Percentiles rank a stretch among this genome's conserved stretches.
Conservation (phyloP, 139 green algal genomes). For the Klebsormidium nitens region DNA sequence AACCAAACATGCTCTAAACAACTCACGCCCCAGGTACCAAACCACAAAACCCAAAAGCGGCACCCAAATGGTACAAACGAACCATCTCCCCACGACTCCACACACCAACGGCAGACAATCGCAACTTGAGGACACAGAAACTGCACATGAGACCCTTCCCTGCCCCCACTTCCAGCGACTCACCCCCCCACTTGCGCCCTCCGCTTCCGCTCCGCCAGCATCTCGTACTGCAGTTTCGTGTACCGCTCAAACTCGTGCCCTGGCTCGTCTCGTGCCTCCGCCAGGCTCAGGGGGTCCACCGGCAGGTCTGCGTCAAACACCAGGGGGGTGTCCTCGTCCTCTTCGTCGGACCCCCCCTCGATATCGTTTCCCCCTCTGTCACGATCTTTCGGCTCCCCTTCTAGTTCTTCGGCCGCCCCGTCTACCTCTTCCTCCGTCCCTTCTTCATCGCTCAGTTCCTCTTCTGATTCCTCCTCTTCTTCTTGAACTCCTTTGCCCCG, state of each 20-base stretch:
- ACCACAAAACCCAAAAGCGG: not conserved
- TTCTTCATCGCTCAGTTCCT: not conserved
- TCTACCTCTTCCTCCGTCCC: conserved; percentile 3
- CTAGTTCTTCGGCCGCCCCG: not conserved
- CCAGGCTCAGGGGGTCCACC: conserved; percentile 1
- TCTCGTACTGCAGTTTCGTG: conserved; percentile 1
- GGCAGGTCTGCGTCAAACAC: conserved; percentile 1
- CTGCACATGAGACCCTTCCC: not conserved
- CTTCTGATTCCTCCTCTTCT: not conserved
- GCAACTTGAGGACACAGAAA: not conserved
- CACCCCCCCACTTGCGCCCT: not conserved
- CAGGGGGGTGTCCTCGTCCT: not conserved
- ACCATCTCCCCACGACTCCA: not conserved
- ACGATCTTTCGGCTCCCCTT: too few species aligned
- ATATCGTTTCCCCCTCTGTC: too few species aligned
- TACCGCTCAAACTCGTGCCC: conserved; percentile 6
- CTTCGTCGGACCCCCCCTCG: too few species aligned
- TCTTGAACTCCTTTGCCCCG: too few species aligned
- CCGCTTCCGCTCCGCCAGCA: conserved; percentile 11
- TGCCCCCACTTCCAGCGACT: not conserved
- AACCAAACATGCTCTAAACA: too few species aligned
- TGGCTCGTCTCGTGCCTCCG: conserved; percentile 6
- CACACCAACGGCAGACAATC: not conserved
- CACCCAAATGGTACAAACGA: not conserved
- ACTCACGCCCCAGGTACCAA: not conserved